Evolutionary conservation across 78 protist species (phyloP), one percentile per base, ranked within the genome.

Genomic region (Guillardia theta): DNA sequence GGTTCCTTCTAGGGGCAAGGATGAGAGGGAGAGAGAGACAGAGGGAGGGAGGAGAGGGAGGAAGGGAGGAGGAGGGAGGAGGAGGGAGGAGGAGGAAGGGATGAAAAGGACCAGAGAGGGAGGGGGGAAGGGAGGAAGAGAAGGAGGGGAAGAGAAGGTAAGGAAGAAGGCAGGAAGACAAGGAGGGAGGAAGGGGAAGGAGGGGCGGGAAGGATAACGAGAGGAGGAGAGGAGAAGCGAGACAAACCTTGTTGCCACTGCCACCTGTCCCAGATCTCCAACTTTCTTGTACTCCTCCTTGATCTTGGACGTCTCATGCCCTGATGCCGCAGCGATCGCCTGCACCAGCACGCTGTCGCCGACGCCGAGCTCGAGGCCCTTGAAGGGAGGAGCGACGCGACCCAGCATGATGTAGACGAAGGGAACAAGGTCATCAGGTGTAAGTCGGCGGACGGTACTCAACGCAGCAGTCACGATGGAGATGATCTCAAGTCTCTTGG

Each of bases 281-380:
- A 43, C 36, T 43, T 70, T 70, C 83, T 70, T 70, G 83, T 70
- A 70, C 41, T 70, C 83, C 41, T 70, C 83, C 83, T 70, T 70
- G 83, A 70, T 70, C 4, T 43, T 36, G 46, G n/a, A 36, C 45
- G n/a, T 22, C 45, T 70, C 83, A 1, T 36, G 46, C n/a, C 83
- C 83, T 1, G 21, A 36, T 15, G 83, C 41, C 83, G 15, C 46
- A 22, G 83, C 83, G 21, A 70, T 43, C 6, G 83, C 83, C 83
- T 70, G 41, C 41, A 70, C 6, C n/a, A 70, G 83, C 6, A 70
- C 83, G 41, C 83, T 70, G 41, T 70, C 83, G 6, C 83, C 83
- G 6, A 70, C 83, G 10, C 83, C 83, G 41, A 70, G 83, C 83
- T 70, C 83, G 41, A 70, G 83, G n/a, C 45, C 83, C 83, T 70